A percentile compares a stretch with the other conserved stretches of the same genome.
Conservation (phyloP, 129 eudicot species). For the Centrapalus pauciflorus region DNA sequence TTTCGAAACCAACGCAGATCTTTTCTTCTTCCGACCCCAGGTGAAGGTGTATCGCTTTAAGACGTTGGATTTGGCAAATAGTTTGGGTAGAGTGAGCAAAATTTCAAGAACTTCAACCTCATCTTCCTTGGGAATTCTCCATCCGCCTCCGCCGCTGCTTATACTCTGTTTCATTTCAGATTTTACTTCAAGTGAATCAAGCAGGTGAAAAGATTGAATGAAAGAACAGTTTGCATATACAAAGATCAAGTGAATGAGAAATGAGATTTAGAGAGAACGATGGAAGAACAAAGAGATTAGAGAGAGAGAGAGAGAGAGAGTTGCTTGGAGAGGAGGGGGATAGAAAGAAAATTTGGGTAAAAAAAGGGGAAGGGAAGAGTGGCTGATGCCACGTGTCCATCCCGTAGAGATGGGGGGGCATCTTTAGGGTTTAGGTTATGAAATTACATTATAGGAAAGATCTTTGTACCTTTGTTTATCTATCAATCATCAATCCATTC, state of each 20-base stretch:
- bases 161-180: slow-evolving; percentile 13
- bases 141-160: background rate
- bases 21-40: slow-evolving; percentile 39
- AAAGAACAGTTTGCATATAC: background rate
- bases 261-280: slow-evolving; percentile 2
- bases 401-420: slow-evolving; percentile 28
- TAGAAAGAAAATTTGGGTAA: background rate
- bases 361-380: slow-evolving; percentile 18
- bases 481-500: too few species aligned
- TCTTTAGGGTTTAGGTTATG: slow-evolving; percentile 32
- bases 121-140: background rate
- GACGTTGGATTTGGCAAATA: background rate
- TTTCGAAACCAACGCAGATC: slow-evolving; percentile 33
- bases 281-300: slow-evolving; percentile 10
- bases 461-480: background rate
- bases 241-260: background rate
- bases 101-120: slow-evolving; percentile 34
- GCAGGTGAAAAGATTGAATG: background rate
- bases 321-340: slow-evolving; percentile 37
- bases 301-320: slow-evolving; percentile 24
- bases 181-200: background rate
- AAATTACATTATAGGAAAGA: background rate
- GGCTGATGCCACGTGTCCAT: slow-evolving; percentile 47
- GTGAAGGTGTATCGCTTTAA: background rate
- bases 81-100: slow-evolving; percentile 19